A percentile compares a stretch with the other conserved stretches of the same genome.
phyloP scores from a whole-genome alignment of 2,329 filamentous ascomycete species.

The Talaromyces islandicus region DNA sequence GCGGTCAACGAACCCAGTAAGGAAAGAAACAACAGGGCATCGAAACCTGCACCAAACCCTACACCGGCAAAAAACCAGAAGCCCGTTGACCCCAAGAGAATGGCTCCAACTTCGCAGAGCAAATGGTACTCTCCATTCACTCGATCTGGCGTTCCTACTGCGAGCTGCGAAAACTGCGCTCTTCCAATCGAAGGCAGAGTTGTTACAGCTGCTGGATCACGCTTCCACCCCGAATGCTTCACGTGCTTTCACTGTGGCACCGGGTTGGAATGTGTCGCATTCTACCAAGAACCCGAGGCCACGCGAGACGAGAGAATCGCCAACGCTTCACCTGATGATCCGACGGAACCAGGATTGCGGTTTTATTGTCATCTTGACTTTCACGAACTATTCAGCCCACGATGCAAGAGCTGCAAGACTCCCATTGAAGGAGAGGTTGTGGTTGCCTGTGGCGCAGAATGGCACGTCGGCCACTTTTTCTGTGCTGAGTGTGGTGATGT shows the following conservation, averaged over 20 bases:
- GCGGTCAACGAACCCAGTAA: slow-evolving; percentile 11
- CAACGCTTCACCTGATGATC: slow-evolving; percentile 56
- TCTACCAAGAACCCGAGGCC: slow-evolving; percentile 81
- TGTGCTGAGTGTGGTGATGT: slow-evolving; percentile 93
- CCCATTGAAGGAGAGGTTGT: slow-evolving; percentile 94
- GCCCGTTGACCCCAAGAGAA: slow-evolving; percentile 23
- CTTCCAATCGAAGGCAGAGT: slow-evolving; percentile 85
- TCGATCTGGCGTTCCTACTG: slow-evolving; percentile 53
- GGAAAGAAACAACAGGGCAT: not conserved
- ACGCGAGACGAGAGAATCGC: slow-evolving; percentile 66
- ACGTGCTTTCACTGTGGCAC: slow-evolving; percentile 82
- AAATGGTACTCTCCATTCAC: slow-evolving; percentile 34
- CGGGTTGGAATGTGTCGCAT: slow-evolving; percentile 87
- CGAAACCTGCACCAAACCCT: slow-evolving; percentile 16
- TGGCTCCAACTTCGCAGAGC: slow-evolving; percentile 33
- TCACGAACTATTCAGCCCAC: slow-evolving; percentile 87
- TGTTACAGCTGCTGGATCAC: slow-evolving; percentile 71
- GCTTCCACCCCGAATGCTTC: slow-evolving; percentile 94
- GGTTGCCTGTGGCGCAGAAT: slow-evolving; percentile 88
- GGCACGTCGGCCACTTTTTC: slow-evolving; percentile 98
- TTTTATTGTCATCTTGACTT: slow-evolving; percentile 99
- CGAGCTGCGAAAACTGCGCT: slow-evolving; percentile 77
- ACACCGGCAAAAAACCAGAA: slow-evolving; percentile 15
- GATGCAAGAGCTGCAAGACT: slow-evolving; percentile 93
- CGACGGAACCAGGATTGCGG: slow-evolving; percentile 59